Percentiles rank a stretch among this genome's conserved stretches.
Conservation (phyloP, 345 rosid species). For the Linum trigynum region DNA sequence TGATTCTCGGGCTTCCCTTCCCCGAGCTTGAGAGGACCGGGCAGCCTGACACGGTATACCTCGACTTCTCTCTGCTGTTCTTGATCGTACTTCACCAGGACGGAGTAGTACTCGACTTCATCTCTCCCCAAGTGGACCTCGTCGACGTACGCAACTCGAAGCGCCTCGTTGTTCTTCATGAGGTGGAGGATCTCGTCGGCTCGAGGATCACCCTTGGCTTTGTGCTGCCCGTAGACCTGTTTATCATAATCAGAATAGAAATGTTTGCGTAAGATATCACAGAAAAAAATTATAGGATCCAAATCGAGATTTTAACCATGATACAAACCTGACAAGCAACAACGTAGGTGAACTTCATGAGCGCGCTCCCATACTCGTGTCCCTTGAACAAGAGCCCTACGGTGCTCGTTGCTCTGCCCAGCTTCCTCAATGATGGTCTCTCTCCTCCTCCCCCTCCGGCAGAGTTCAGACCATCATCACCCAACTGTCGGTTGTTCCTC, state of each 20-base stretch:
- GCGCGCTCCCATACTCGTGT: conserved; percentile 70
- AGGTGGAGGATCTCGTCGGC: conserved; percentile 76
- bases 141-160: conserved; percentile 91
- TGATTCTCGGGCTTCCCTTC: conserved; percentile 99
- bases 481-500: conserved; percentile 22
- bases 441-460: conserved; percentile 27
- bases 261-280: no score
- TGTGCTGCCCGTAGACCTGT: conserved; percentile 57
- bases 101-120: conserved; percentile 71
- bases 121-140: conserved; percentile 58
- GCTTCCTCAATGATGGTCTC: conserved; percentile 37
- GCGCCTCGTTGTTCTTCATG: conserved; percentile 85
- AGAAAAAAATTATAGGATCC: no score
- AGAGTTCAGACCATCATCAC: conserved; percentile 31
- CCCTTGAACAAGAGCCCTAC: conserved; percentile 58
- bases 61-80: conserved; percentile 73
- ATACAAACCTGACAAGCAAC: conserved; percentile 74
- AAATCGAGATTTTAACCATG: no score
- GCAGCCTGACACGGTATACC: conserved; percentile 81
- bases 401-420: conserved; percentile 47
- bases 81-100: conserved; percentile 86
- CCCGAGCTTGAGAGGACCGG: conserved; percentile 76
- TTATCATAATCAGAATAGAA: no score
- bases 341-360: conserved; percentile 93
- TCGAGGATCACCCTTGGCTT: conserved; percentile 74